Evolutionary conservation across 306 rosid species (phyloP), one percentile per base, ranked within the genome.

Genomic region (Cercis canadensis): DNA sequence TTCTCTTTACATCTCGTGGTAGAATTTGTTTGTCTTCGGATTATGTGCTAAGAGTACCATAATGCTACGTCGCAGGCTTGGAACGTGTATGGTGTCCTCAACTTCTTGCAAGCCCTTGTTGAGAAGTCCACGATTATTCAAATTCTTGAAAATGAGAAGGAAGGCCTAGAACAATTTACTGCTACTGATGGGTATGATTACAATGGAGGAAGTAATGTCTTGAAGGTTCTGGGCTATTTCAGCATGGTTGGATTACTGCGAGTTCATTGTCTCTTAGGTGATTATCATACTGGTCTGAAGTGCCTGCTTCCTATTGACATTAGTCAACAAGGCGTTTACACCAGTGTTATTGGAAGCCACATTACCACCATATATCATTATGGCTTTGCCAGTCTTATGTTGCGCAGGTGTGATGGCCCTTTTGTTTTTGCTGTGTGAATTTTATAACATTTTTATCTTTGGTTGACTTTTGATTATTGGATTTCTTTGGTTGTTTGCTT

Each of bases 141-240:
- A 79, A 91, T 91, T 78, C 96, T 95, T 2, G 97, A 91, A 84
- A 87, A 73, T 51, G 96, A 95, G 82, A 95, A 95, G 84, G 92
- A 84, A 54, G 99, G 97, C 32, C 78, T 89, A 18, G 97, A 85
- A 57, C 97, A 91, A 33, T 95, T 91, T 59, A 91, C 99, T 10
- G 75, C 87, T 3, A 89, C 87, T 6, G 99, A 95, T 86, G 99
- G 99, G 14, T 95, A 95, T 75, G 96, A 89, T 76, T 89, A 95
- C 63, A 81, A 66, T 45, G 96, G 97, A 11, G 99, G 97, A 33
- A 95, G 99, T 74, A 95, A 95, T 73, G 99, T 95, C 17, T 73
- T 95, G 85, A 95, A 95, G 92, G 97, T 95, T n/a, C 73, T 95
- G 83, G 99, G 97, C 32, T 95, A 95, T 77, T 95, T 95, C 76